Evolutionary conservation across 2,329 filamentous ascomycete genomes (phyloP).

Genomic region (Lecanicillium sp.): DNA sequence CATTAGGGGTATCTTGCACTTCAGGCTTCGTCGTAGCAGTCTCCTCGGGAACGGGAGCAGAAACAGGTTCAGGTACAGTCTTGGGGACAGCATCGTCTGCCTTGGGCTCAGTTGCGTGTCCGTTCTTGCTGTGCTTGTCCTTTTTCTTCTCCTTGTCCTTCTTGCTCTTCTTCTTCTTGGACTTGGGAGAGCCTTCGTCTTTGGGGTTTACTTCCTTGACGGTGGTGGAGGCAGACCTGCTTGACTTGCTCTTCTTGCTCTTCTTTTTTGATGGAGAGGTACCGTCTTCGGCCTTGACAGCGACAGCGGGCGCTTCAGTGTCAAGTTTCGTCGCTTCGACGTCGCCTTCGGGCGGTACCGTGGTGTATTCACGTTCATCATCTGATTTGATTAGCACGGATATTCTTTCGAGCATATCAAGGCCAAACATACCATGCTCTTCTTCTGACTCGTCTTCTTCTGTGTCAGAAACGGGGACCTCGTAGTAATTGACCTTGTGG

Average conservation of each 20-base stretch:
- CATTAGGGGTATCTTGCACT: constrained; percentile 9
- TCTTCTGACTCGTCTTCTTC: constrained; percentile 5
- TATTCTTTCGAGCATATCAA: not conserved
- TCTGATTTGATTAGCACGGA: not conserved
- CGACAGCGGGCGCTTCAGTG: not conserved
- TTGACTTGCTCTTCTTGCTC: constrained; percentile 11
- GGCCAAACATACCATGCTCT: constrained; percentile 2
- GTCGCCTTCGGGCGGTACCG: constrained; percentile 6
- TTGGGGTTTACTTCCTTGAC: constrained; percentile 7
- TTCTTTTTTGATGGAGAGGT: constrained; percentile 10
- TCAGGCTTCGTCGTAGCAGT: constrained; percentile 5
- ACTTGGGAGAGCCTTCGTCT: constrained; percentile 5
- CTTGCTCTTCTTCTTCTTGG: constrained; percentile 16
- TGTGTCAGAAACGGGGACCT: not conserved
- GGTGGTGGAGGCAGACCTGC: constrained; percentile 1
- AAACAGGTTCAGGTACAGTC: not conserved
- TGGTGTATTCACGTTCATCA: constrained; percentile 7
- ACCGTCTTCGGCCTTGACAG: constrained; percentile 1
- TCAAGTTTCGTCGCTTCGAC: constrained; percentile 2
- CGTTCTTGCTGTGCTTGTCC: constrained; percentile 10
- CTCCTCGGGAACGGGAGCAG: constrained; percentile 3
- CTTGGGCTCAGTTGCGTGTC: constrained; percentile 7
- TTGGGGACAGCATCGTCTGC: constrained; percentile 6
- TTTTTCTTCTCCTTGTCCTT: constrained; percentile 12
- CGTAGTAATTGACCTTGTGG: constrained; percentile 3